Evolutionary conservation across 306 rosid species (phyloP).

Genomic region (Arachis hypogaea): DNA sequence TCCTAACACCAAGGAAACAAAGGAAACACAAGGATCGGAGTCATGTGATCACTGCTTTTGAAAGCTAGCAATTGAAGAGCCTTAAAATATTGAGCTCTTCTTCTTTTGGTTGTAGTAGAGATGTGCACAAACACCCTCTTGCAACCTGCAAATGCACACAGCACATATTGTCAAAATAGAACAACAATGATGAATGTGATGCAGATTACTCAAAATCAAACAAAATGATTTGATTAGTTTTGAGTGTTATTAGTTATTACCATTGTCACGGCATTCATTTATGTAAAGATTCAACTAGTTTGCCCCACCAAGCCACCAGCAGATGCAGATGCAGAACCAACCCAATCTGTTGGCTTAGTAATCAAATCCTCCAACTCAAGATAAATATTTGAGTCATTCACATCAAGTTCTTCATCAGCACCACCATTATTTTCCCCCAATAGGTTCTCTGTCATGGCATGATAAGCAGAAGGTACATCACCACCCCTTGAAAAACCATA

Average conservation of each 20-base stretch:
- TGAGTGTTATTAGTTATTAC: slow-evolving; percentile 15
- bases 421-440: slow-evolving; percentile 41
- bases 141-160: slow-evolving; percentile 31
- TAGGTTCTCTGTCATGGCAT: slow-evolving; percentile 57
- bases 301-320: slow-evolving; percentile 59
- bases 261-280: slow-evolving; percentile 39
- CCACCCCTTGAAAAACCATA: slow-evolving; percentile 18
- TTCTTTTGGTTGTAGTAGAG: slow-evolving; percentile 8
- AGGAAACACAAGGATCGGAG: neutral
- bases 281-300: slow-evolving; percentile 50
- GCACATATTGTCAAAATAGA: no score
- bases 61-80: slow-evolving; percentile 26
- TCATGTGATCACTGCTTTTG: slow-evolving; percentile 16
- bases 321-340: slow-evolving; percentile 55
- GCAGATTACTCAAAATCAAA: neutral
- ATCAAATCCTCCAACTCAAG: slow-evolving; percentile 84
- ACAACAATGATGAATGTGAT: slow-evolving; percentile 20
- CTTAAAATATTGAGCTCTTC: slow-evolving; percentile 29
- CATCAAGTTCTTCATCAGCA: slow-evolving; percentile 56
- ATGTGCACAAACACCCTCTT: neutral
- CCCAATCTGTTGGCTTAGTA: slow-evolving; percentile 65
- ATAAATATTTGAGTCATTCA: slow-evolving; percentile 67
- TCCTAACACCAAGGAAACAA: neutral
- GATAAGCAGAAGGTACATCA: slow-evolving; percentile 51
- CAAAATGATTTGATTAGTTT: neutral